Base-by-base conservation (phyloP, 768 basidiomycete genomes). In the Tricholoma bakamatsutake region DNA sequence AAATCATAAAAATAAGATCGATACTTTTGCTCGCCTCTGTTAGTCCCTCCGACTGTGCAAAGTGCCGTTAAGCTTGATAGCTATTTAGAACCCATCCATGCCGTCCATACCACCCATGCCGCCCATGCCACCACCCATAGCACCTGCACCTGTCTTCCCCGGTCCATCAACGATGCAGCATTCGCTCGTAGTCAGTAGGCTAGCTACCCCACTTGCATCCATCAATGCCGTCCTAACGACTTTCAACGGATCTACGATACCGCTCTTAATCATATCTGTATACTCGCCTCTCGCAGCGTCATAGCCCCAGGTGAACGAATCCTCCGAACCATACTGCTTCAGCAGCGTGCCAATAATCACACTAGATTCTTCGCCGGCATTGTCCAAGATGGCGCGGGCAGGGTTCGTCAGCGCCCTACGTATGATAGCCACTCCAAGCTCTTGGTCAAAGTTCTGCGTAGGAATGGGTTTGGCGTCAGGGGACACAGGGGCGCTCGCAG, bases 161-260 rank as follows among this genome's bases (percentile, higher is more conserved):
- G 90, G 88, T 12, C 87, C 90, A 50, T 98, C 93, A 21, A 98
- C 94, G 39, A 98, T 82, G 68, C 90, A 90, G 40, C 84, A 87
- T 77, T 98, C 95, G 62, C 87, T 90, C 51, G 95, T 98, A 48
- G 93, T 93, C 72, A 98, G 75, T 70, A 98, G 74, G 59, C 85
- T 89, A 3, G 95, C 93, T n/a, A 98, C 95, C 66, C 96, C 94
- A 21, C 82, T 77, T 0, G 96, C 95, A 67, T 98, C 95, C 1
- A 95, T 84, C 28, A 98, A 78, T 1, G 93, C 93, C 2, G 93
- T 96, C 64, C 92, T 77, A 50, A 97, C 95, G 50, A 98, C 96
- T 83, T 96, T 96, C 58, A 95, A 76, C 1, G 94, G 95, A 75
- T 98, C 96, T 45, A 98, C 87, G 62, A 98, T 97, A 65, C 96